Evolutionary conservation across 257 asterid species (phyloP).

Genomic region (Jasminum sambac): DNA sequence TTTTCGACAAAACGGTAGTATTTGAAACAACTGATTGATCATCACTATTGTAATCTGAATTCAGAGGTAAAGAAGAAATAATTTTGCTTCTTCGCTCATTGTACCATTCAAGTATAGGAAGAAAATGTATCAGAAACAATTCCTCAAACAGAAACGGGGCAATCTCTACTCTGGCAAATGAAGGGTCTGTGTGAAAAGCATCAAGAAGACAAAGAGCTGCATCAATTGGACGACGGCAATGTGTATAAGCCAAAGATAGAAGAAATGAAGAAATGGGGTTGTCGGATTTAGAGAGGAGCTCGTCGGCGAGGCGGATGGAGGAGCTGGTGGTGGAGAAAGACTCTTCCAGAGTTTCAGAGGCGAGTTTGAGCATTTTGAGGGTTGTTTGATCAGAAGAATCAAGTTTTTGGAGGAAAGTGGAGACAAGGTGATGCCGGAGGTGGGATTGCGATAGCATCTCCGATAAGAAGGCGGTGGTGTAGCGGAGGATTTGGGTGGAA

Average conservation of each 20-base stretch:
- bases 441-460: constrained; percentile 44
- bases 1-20: constrained; percentile 44
- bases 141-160: constrained; percentile 63
- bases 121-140: constrained; percentile 54
- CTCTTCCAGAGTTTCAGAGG: constrained; percentile 57
- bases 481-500: constrained; percentile 47
- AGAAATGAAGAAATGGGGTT: constrained; percentile 51
- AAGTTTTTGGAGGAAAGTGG: constrained; percentile 42
- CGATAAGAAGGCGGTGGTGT: constrained; percentile 49
- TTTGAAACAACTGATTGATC: constrained; percentile 35
- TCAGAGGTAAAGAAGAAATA: constrained; percentile 22
- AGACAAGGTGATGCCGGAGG: constrained; percentile 47
- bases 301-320: constrained; percentile 43
- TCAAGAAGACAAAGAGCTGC: constrained; percentile 52
- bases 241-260: constrained; percentile 46
- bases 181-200: constrained; percentile 46
- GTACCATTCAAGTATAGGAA: constrained; percentile 56
- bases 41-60: constrained; percentile 33
- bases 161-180: constrained; percentile 50
- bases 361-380: constrained; percentile 43
- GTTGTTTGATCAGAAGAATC: constrained; percentile 32
- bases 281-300: constrained; percentile 44
- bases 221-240: constrained; percentile 37
- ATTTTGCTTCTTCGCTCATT: constrained; percentile 37
- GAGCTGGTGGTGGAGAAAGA: constrained; percentile 51